A percentile compares a stretch with the other conserved stretches of the same genome.
Evolutionary conservation across 768 basidiomycete species (phyloP).

Genomic region (Tylopilus rubrobrunneus): DNA sequence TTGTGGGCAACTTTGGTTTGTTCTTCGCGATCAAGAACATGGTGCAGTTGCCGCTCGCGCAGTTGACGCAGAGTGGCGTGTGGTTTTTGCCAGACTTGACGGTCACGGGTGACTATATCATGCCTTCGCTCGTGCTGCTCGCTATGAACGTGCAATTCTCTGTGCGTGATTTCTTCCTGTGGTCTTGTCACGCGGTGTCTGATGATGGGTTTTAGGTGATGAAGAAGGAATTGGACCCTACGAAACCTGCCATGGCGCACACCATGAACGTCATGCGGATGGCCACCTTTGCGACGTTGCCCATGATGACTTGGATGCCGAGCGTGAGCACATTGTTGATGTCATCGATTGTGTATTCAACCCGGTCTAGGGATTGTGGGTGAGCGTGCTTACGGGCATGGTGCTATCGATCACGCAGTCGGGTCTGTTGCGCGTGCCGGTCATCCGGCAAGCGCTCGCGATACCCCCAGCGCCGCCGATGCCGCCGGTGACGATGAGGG

Average conservation of each 20-base stretch:
- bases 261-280: slow-evolving; percentile 64
- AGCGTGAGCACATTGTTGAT: slow-evolving; percentile 45
- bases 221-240: slow-evolving; percentile 53
- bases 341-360: slow-evolving; percentile 1
- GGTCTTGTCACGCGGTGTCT: not conserved
- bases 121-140: slow-evolving; percentile 59
- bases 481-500: slow-evolving; percentile 28
- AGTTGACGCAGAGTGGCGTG: slow-evolving; percentile 74
- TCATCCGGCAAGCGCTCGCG: slow-evolving; percentile 37
- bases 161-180: slow-evolving; percentile 39
- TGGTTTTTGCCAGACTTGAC: slow-evolving; percentile 76
- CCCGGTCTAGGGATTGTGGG: slow-evolving; percentile 45
- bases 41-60: slow-evolving; percentile 65
- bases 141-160: slow-evolving; percentile 67
- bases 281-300: slow-evolving; percentile 48
- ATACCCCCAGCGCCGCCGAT: slow-evolving; percentile 25
- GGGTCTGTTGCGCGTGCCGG: slow-evolving; percentile 37
- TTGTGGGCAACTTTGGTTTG: slow-evolving; percentile 72
- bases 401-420: slow-evolving; percentile 45
- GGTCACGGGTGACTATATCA: slow-evolving; percentile 67
- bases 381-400: slow-evolving; percentile 56
- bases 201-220: slow-evolving; percentile 30
- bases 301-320: slow-evolving; percentile 57
- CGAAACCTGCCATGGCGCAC: slow-evolving; percentile 57
- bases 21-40: slow-evolving; percentile 80